Conservation (phyloP, 2,329 filamentous ascomycete species). For the Ascochyta viciae-villosae region DNA sequence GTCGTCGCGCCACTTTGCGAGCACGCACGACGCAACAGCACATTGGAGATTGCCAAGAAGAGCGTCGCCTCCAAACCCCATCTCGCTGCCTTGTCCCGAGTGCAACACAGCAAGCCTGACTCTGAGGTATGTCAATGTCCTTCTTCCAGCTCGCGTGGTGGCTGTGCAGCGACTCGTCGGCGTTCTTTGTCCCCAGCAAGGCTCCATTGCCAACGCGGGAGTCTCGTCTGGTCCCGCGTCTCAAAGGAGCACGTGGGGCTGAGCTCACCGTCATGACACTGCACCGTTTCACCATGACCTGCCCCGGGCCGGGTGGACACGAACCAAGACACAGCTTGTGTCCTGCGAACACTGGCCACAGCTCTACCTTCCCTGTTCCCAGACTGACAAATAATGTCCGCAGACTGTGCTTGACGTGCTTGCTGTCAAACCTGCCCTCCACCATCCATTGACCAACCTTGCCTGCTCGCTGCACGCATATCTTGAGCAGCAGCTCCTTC, state of each 20-base stretch:
- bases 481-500: slow-evolving; percentile 25
- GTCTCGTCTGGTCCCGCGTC: slow-evolving; percentile 17
- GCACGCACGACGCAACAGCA: slow-evolving; percentile 9
- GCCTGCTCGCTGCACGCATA: slow-evolving; percentile 17
- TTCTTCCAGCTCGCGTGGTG: slow-evolving; percentile 3
- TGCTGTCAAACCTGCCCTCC: slow-evolving; percentile 7
- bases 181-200: slow-evolving; percentile 7
- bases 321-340: slow-evolving; percentile 26
- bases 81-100: not conserved
- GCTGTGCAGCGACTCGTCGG: slow-evolving; percentile 14
- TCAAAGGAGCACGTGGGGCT: slow-evolving; percentile 37
- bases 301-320: slow-evolving; percentile 20
- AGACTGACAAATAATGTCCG: slow-evolving; percentile 30
- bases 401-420: slow-evolving; percentile 18
- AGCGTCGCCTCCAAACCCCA: slow-evolving; percentile 3
- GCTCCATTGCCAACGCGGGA: slow-evolving; percentile 16
- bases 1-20: slow-evolving; percentile 13
- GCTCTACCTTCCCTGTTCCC: slow-evolving; percentile 15
- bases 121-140: slow-evolving; percentile 10
- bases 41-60: slow-evolving; percentile 3
- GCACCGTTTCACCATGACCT: slow-evolving; percentile 37
- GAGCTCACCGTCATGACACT: slow-evolving; percentile 30
- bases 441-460: slow-evolving; percentile 3
- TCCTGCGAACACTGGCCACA: slow-evolving; percentile 26
- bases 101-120: slow-evolving; percentile 7